Evolutionary conservation across 768 basidiomycete genomes (phyloP), one percentile per base, ranked within the genome.

Genomic region (Lactifluus echinatus): DNA sequence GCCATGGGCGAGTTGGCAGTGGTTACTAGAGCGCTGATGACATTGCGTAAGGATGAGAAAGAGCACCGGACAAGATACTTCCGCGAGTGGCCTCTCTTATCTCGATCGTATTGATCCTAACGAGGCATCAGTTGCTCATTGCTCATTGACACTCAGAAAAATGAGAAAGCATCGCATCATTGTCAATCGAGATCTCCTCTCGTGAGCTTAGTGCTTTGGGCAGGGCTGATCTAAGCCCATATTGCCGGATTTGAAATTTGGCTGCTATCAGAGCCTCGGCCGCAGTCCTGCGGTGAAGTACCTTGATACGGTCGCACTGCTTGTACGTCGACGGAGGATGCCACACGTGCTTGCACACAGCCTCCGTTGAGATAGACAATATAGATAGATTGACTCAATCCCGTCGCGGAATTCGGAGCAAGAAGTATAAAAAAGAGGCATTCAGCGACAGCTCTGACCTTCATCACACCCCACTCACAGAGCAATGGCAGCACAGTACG

Each of bases 341-440:
- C 53, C 34, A 8, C 47, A 53, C 60, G 57, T 61, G 57, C 24
- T 59, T 39, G 23, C 36, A 53, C 56, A 61, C 52, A 10, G 60
- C 56, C 23, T 15, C 42, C 29, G n/a, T 31, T 12, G 4, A 19
- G 44, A 24, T 31, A 31, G 34, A 34, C 21, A 11, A 19, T 0
- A 48, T 21, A 21, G 43, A 10, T 6, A 8, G 29, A 43, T 58
- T 61, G 59, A 61, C 59, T 61, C 57, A 26, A 15, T 8, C n/a
- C 5, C 33, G 8, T 40, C 17, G 17, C 21, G 21, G 48, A 14
- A 14, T 24, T n/a, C n/a, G 46, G 44, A 15, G 5, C 19, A 2
- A 11, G 11, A 36, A 10, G 5, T 55, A 55, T 55, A 55, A 40
- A 48, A 17, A 19, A 21, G 44, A 19, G 24, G 0, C 15, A 12